Conservation (phyloP, 148 eudicot species). For the Rhododendron mucronatum region DNA sequence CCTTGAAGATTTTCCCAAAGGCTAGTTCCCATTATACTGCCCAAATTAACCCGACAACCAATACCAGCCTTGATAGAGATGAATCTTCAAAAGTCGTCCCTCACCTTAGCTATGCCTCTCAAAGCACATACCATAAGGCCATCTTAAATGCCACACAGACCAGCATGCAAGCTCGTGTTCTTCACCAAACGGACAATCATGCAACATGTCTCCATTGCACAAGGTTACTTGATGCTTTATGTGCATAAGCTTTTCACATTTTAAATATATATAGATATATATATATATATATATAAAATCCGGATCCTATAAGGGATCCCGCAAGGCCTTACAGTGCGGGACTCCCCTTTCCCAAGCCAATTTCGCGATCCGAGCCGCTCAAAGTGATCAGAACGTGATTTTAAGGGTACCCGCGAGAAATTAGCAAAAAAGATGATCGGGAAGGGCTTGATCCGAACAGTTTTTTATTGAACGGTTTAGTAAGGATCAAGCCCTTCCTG, state of each 20-base stretch:
- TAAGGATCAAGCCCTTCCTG: too few species aligned
- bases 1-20: not conserved
- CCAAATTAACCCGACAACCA: not conserved
- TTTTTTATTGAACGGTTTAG: too few species aligned
- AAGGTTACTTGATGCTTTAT: not conserved
- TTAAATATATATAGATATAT: not conserved
- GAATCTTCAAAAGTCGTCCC: not conserved
- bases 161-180: not conserved
- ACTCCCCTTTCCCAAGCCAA: too few species aligned
- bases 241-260: not conserved
- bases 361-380: too few species aligned
- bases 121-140: not conserved
- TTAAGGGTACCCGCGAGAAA: too few species aligned
- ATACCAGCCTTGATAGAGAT: not conserved
- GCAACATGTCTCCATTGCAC: not conserved
- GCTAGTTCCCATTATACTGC: not conserved
- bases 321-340: too few species aligned
- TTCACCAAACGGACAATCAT: not conserved
- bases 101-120: not conserved
- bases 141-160: not conserved
- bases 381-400: too few species aligned
- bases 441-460: too few species aligned
- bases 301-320: too few species aligned
- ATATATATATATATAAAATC: too few species aligned
- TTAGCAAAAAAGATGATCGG: too few species aligned